These are phyloP conservation scores for Amanita rimosa DNA, from an alignment of 768 basidiomycete genomes.

Conservation along the genomic window DNA sequence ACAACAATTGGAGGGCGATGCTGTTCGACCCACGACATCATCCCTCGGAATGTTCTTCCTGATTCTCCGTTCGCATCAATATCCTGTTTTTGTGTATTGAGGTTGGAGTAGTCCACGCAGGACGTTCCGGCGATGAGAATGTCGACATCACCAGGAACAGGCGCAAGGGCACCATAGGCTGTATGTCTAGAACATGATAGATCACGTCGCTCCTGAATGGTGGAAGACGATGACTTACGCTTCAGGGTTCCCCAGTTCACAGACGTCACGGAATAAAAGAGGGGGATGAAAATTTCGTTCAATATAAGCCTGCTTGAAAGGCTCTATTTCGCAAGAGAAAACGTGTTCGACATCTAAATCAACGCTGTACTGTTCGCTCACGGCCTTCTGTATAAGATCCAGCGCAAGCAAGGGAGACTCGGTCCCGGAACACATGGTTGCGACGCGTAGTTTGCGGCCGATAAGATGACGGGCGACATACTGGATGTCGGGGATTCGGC, in stretches of 20 bases:
- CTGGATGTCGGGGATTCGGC: slow-evolving; percentile 53
- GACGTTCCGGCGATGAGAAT: slow-evolving; percentile 90
- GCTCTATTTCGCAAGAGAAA: slow-evolving; percentile 95
- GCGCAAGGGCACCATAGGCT: slow-evolving; percentile 78
- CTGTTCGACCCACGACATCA: slow-evolving; percentile 85
- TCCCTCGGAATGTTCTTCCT: slow-evolving; percentile 86
- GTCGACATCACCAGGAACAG: slow-evolving; percentile 87
- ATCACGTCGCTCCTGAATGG: slow-evolving; percentile 5
- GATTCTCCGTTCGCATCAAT: slow-evolving; percentile 89
- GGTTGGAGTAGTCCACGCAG: slow-evolving; percentile 94
- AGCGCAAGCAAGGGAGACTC: slow-evolving; percentile 90
- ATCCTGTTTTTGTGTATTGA: slow-evolving; percentile 87
- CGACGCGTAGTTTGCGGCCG: slow-evolving; percentile 83
- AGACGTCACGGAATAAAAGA: slow-evolving; percentile 87
- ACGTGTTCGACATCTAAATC: slow-evolving; percentile 77
- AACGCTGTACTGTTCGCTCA: slow-evolving; percentile 55
- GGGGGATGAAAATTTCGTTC: slow-evolving; percentile 94
- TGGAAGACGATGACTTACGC: slow-evolving; percentile 41
- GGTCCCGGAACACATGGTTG: slow-evolving; percentile 97
- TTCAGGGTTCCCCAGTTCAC: slow-evolving; percentile 68
- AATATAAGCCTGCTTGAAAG: slow-evolving; percentile 96
- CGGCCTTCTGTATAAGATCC: slow-evolving; percentile 68
- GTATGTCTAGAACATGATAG: slow-evolving; percentile 49
- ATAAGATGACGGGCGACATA: slow-evolving; percentile 51
- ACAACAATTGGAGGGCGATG: slow-evolving; percentile 89